Percentiles rank a stretch among this genome's conserved stretches.
Conservation (phyloP, 768 basidiomycete species). For the Tricholoma sp. region DNA sequence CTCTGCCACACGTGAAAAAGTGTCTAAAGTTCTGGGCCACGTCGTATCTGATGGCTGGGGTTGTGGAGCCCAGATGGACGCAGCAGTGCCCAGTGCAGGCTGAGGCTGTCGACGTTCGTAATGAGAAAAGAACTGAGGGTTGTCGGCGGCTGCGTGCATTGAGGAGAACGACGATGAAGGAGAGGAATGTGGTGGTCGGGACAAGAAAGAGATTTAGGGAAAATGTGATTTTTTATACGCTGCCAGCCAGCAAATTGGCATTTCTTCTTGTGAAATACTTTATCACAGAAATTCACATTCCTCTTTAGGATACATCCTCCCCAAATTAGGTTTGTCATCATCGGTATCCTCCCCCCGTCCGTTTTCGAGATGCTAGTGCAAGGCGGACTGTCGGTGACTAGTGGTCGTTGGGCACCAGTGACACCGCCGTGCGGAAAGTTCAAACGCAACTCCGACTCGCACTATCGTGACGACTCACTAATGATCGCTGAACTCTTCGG, state of each 20-base stretch:
- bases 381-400: no score
- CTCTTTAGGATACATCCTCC: background rate
- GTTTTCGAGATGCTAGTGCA: no score
- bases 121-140: constrained; percentile 30
- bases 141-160: constrained; percentile 27
- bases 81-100: constrained; percentile 28
- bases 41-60: constrained; percentile 60
- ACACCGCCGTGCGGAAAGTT: no score
- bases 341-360: no score
- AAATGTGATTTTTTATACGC: constrained; percentile 26
- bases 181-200: constrained; percentile 37
- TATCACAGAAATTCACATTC: constrained; percentile 3
- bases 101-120: constrained; percentile 34
- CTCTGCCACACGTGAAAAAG: constrained; percentile 52
- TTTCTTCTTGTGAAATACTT: constrained; percentile 14
- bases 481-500: no score
- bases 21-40: constrained; percentile 65
- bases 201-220: constrained; percentile 28
- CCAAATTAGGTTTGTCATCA: background rate
- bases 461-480: no score
- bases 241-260: background rate
- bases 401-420: no score
- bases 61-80: constrained; percentile 82
- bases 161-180: background rate
- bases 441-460: no score